phyloP scores from a whole-genome alignment of 2,329 filamentous ascomycete species.

The Colletotrichum sp. region DNA sequence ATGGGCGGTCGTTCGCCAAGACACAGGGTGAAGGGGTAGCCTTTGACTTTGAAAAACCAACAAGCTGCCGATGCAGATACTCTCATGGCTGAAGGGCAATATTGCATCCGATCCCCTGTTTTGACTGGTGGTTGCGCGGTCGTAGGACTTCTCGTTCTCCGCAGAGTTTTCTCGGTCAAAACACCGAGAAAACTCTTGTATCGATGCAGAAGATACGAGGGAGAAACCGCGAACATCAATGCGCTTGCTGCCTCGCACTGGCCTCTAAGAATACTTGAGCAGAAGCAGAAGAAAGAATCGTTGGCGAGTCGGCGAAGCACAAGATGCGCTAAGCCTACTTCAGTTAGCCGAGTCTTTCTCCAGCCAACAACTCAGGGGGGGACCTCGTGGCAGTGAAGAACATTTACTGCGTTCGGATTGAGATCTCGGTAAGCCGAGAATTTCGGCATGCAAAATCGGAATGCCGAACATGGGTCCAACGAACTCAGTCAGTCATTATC shows the following conservation, averaged over 20 bases:
- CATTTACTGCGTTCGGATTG: not conserved
- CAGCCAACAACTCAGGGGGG: not conserved
- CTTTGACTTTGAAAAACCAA: not conserved
- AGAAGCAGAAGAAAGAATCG: not conserved
- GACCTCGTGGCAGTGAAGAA: not conserved
- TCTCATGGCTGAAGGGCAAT: not conserved
- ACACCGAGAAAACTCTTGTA: not conserved
- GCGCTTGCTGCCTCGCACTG: not conserved
- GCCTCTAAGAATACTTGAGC: not conserved
- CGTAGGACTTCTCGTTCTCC: not conserved
- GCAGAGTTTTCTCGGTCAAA: not conserved
- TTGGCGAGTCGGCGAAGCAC: not conserved
- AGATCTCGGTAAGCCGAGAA: not conserved
- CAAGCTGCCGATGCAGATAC: not conserved
- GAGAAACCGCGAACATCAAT: not conserved
- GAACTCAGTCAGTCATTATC: not conserved
- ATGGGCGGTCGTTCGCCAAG: not conserved
- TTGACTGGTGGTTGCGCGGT: not conserved
- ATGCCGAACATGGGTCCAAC: not conserved
- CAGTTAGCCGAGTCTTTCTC: not conserved
- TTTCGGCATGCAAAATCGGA: not conserved
- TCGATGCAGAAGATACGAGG: not conserved
- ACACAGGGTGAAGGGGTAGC: not conserved
- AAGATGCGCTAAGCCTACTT: not conserved
- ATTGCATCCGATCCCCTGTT: not conserved